Base-by-base conservation (phyloP, 495 filamentous ascomycete species). In the Aspergillus baeticus region DNA sequence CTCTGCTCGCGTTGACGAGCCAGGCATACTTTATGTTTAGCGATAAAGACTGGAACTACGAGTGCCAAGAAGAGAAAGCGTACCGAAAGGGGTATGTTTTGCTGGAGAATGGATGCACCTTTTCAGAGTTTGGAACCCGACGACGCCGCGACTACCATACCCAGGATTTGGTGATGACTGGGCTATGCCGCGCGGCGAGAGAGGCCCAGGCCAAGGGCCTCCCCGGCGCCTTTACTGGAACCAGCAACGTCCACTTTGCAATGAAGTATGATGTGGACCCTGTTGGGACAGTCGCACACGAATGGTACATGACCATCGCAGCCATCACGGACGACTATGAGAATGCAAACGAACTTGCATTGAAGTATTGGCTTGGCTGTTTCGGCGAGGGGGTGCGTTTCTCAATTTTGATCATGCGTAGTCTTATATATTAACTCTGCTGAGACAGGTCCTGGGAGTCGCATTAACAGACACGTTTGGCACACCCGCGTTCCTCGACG, bases 221-320 rank as follows among this genome's bases (percentile, higher is more conserved):
- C 61, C 66, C 74, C 6, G 94, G 94, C 1, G 84, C 83, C 57
- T 78, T 98, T 45, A 84, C 84, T 1, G 94, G 94, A 0, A 96
- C 94, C 1, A 96, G 92, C 69, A 98, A 98, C 65, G 95, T 98
- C 18, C 94, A 98, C 65, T 88, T 98, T 57, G 94, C 94, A 15
- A 95, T 95, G 89, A 89, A 90, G 65, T 90, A 93, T 68, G 83
- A 82, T 18, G 81, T 94, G 23, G 72, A 82, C 7, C 89, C 93
- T 0, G 84, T 98, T 17, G 94, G 94, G 14, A 98, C 94, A 2
- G 92, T 98, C 1, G 94, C 95, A 0, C 94, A 98, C 60, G 94
- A 98, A 72, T 98, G 95, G 95, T 97, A 96, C 74, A 98, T 98
- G 94, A 90, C 90, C 37, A 90, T 96, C 50, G 94, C 94, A 14